Evolutionary conservation across 495 filamentous ascomycete genomes (phyloP), one percentile per base, ranked within the genome.

Genomic region (Penicillium cosmopolitanum): DNA sequence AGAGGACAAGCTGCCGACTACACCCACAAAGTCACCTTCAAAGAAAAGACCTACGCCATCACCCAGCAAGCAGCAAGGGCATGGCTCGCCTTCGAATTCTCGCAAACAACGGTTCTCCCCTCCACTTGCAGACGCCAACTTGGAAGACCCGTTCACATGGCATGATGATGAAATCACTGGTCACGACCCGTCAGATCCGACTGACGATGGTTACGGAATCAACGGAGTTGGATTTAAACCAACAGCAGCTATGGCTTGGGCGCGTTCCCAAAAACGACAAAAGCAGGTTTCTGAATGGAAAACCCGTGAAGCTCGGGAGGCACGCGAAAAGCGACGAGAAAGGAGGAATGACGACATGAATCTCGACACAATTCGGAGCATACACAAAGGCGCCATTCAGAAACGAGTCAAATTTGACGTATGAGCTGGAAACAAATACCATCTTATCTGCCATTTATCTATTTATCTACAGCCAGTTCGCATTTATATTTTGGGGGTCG

Each of bases 191-290:
- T 81, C 81, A 33, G 89, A 92, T 69, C 87, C 86, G 40, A 85
- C 82, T 55, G 89, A 92, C 62, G 89, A 92, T 72, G 89, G 89
- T 25, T 89, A 89, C 36, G 89, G 89, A 38, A 90, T 92, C 62
- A 91, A 96, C 72, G 94, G 94, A 13, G 89, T 98, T 66, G 94
- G 93, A 2, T 97, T 96, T 73, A 88, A 85, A 61, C 94, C 94
- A 1, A 97, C 92, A 9, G 82, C 93, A 16, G 89, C 89, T 34
- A 86, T 93, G 33, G 93, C 92, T 1, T 87, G 90, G 71, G 85
- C 86, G 25, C 80, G 94, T 55, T 80, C 84, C 7, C 84, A 92
- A 70, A 89, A 85, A 70, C 81, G 93, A 58, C 83, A 85, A 65
- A 87, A 89, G 73, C 94, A 98, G 73, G 80, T 98, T 47, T 82